Conservation (phyloP, 306 rosid species). For the Vigna trinervia region DNA sequence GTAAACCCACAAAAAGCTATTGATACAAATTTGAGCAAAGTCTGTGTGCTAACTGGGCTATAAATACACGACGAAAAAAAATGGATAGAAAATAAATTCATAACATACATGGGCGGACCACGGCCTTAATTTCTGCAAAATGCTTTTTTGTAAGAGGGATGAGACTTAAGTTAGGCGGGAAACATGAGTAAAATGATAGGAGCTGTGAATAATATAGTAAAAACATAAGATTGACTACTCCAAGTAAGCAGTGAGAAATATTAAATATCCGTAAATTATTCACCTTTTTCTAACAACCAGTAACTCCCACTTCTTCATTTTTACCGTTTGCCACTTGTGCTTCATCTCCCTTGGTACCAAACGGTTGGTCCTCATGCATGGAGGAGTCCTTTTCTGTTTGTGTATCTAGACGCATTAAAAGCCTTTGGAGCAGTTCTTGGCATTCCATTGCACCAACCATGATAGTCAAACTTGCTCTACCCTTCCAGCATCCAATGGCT, state of each 20-base stretch:
- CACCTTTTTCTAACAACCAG: conserved; percentile 11
- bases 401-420: conserved; percentile 51
- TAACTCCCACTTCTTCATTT: conserved; percentile 31
- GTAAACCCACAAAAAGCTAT: not conserved
- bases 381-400: conserved; percentile 45
- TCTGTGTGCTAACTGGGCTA: not conserved
- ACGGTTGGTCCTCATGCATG: conserved; percentile 33
- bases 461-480: conserved; percentile 72
- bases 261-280: not conserved
- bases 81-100: not conserved
- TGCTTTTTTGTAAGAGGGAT: not conserved
- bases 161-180: not conserved
- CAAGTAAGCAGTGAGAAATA: not conserved
- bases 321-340: conserved; percentile 40
- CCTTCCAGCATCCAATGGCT: conserved; percentile 97
- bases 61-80: not conserved
- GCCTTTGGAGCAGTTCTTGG: conserved; percentile 83
- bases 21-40: not conserved
- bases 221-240: not conserved
- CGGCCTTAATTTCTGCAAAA: not conserved
- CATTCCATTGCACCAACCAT: conserved; percentile 86
- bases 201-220: not conserved
- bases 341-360: conserved; percentile 40
- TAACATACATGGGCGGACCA: not conserved
- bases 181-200: not conserved